Conservation (phyloP, 139 green algal species). For the Yamagishiella unicocca region DNA sequence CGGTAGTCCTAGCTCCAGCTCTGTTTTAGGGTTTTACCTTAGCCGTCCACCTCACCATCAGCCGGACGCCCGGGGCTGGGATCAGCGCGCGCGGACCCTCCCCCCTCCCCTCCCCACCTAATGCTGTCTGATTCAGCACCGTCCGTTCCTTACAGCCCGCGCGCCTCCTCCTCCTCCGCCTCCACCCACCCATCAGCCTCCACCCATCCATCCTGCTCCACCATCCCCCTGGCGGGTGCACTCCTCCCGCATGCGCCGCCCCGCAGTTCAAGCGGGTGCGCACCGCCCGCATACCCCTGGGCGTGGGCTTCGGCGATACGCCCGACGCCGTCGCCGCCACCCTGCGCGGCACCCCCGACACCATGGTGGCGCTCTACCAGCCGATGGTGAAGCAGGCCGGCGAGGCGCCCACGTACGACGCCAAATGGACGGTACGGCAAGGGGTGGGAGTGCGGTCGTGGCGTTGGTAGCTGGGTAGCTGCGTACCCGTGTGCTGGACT, state of each 20-base stretch:
- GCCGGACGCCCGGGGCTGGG: too few species aligned
- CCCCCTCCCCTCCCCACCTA: too few species aligned
- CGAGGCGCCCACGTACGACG: conserved; percentile 2
- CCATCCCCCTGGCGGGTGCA: too few species aligned
- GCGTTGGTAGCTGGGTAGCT: conserved; percentile 49
- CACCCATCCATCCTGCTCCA: too few species aligned
- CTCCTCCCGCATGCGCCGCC: background rate
- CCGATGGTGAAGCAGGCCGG: conserved; percentile 12
- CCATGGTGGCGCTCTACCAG: conserved; percentile 43
- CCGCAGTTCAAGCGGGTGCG: conserved; percentile 51
- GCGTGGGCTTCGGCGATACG: conserved; percentile 44
- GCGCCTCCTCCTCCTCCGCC: too few species aligned
- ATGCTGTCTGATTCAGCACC: too few species aligned
- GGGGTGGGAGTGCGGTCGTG: background rate
- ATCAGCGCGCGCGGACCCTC: too few species aligned
- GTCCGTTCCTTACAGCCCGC: too few species aligned
- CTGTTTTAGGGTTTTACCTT: too few species aligned
- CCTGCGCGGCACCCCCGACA: conserved; percentile 35
- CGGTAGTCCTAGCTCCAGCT: too few species aligned
- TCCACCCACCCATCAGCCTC: too few species aligned
- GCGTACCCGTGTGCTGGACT: background rate
- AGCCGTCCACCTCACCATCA: too few species aligned
- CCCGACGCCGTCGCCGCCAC: background rate
- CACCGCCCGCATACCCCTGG: conserved; percentile 49
- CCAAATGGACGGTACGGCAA: conserved; percentile 33